phyloP scores from a whole-genome alignment of 2,329 filamentous ascomycete genomes.

The Pseudogymnoascus pannorum region DNA sequence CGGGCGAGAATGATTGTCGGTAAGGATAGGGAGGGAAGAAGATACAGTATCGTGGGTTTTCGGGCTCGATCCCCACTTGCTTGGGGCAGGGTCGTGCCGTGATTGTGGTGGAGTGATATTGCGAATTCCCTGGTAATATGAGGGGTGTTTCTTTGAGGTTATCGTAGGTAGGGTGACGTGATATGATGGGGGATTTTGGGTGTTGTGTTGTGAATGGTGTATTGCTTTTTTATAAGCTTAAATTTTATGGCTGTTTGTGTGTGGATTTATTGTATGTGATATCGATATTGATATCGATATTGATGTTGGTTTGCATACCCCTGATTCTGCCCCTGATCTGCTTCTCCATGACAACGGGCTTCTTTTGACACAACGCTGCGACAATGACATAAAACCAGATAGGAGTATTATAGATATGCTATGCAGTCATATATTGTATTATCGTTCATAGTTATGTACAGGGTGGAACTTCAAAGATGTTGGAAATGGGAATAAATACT shows the following conservation, averaged over 20 bases:
- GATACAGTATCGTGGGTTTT: not conserved
- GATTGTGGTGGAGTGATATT: not conserved
- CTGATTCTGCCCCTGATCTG: conserved; percentile 1
- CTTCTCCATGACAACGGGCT: not conserved
- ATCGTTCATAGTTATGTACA: not conserved
- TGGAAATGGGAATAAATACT: too few relatives aligned
- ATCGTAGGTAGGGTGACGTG: not conserved
- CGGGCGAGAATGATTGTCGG: not conserved
- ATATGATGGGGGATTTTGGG: not conserved
- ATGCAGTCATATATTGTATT: not conserved
- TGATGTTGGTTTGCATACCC: not conserved
- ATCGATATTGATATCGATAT: not conserved
- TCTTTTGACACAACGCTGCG: not conserved
- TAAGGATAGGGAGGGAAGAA: not conserved
- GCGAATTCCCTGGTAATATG: not conserved
- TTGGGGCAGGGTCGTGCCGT: not conserved
- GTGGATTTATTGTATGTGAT: not conserved
- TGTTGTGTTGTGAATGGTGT: not conserved
- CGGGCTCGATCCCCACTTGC: too few relatives aligned
- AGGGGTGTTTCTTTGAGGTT: not conserved
- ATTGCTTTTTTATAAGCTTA: not conserved
- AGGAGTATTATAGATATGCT: not conserved
- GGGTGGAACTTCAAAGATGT: not conserved
- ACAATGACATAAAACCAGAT: not conserved
- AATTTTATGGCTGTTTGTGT: not conserved